These are phyloP conservation scores for Malania oleifera DNA, from an alignment of 164 flowering plant genomes.

Conservation along the genomic window DNA sequence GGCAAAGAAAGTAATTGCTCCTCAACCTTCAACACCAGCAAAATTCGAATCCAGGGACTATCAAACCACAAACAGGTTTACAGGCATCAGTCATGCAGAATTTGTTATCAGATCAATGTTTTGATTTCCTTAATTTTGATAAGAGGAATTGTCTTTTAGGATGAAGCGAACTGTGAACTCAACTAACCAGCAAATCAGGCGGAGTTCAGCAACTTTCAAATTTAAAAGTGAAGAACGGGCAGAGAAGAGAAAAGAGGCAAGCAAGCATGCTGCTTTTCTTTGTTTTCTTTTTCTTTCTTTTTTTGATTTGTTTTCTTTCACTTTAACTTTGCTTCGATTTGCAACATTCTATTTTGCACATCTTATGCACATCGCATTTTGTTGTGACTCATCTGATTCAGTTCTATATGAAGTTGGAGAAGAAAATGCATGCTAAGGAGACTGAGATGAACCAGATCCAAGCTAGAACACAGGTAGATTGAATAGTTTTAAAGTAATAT, in stretches of 20 bases:
- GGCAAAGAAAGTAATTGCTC: conserved; percentile 23
- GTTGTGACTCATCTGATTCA: conserved; percentile 17
- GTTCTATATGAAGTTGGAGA: conserved; percentile 53
- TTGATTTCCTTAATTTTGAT: conserved; percentile 1
- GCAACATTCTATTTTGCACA: neutral
- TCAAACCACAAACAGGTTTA: conserved; percentile 40
- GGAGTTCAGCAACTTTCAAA: conserved; percentile 24
- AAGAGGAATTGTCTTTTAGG: conserved; percentile 22
- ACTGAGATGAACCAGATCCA: conserved; percentile 56
- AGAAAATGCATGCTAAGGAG: conserved; percentile 58
- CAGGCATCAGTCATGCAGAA: neutral
- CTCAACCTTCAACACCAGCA: conserved; percentile 21
- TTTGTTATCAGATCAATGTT: neutral
- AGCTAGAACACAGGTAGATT: conserved; percentile 51
- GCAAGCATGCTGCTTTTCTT: conserved; percentile 18
- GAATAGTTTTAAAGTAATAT: neutral
- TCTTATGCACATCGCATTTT: neutral
- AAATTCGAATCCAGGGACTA: conserved; percentile 26
- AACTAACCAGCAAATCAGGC: conserved; percentile 21
- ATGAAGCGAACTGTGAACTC: conserved; percentile 21
- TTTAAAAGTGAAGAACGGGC: conserved; percentile 60
- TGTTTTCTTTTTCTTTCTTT: no score
- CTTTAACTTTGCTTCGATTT: neutral
- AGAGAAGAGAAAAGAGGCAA: conserved; percentile 72
- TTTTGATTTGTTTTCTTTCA: no score